Percentiles rank a stretch among this genome's conserved stretches.
phyloP scores from a whole-genome alignment of 164 flowering plant species.

The Chloranthus sessilifolius region DNA sequence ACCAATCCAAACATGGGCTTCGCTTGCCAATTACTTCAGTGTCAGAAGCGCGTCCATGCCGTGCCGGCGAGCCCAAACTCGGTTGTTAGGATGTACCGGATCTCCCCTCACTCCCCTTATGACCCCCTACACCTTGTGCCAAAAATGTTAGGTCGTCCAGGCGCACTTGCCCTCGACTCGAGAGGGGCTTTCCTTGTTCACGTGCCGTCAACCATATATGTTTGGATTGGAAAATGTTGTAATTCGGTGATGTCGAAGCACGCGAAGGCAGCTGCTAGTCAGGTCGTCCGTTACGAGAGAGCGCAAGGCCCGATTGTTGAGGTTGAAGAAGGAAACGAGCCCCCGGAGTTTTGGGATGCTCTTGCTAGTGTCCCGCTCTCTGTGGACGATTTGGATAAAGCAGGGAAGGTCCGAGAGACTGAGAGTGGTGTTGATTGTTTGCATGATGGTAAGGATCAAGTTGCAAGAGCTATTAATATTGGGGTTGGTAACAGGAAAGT shows the following conservation, averaged over 20 bases:
- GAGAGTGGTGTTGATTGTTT: no score
- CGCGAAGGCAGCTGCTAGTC: constrained; percentile 59
- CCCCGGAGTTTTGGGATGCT: constrained; percentile 61
- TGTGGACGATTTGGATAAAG: constrained; percentile 19
- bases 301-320: constrained; percentile 40
- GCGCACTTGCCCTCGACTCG: constrained; percentile 50
- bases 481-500: constrained; percentile 39
- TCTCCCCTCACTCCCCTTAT: constrained; percentile 83
- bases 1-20: constrained; percentile 83
- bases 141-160: constrained; percentile 40
- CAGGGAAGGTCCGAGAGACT: constrained; percentile 3
- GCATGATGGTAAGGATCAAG: constrained; percentile 7
- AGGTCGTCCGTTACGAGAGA: constrained; percentile 65
- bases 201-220: constrained; percentile 55
- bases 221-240: constrained; percentile 65
- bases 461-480: constrained; percentile 1
- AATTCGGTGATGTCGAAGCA: constrained; percentile 35
- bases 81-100: constrained; percentile 50
- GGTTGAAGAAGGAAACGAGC: constrained; percentile 59
- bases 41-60: constrained; percentile 74
- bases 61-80: constrained; percentile 60
- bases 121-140: constrained; percentile 85
- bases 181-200: constrained; percentile 78
- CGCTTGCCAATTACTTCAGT: constrained; percentile 75
- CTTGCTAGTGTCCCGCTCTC: constrained; percentile 21